A percentile compares a stretch with the other conserved stretches of the same genome.
phyloP scores from a whole-genome alignment of 768 basidiomycete genomes.

The Tricholoma flavovirens region DNA sequence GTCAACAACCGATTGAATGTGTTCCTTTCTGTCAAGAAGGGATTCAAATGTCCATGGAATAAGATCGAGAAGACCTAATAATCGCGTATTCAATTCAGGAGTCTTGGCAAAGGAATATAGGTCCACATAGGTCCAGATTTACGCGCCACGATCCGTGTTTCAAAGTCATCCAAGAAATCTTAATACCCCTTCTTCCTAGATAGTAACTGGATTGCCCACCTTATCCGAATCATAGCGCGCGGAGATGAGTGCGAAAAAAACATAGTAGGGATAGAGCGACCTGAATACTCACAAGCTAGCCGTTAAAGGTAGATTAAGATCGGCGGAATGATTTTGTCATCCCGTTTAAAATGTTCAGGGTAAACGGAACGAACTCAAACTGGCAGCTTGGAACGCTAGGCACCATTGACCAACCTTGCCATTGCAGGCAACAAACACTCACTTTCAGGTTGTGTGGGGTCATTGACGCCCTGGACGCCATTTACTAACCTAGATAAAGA shows the following conservation, averaged over 20 bases:
- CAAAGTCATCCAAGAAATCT: slow-evolving; percentile 11
- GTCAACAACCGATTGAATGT: neutral
- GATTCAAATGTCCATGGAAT: no score
- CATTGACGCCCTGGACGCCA: slow-evolving; percentile 49
- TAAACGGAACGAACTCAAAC: neutral
- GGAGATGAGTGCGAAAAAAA: neutral
- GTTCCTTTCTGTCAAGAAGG: no score
- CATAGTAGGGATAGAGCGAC: no score
- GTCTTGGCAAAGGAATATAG: neutral
- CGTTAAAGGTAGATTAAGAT: slow-evolving; percentile 46
- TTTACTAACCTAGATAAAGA: slow-evolving; percentile 38
- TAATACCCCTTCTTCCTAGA: slow-evolving; percentile 47
- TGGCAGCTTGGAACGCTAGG: neutral
- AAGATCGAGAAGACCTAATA: neutral
- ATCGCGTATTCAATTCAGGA: neutral
- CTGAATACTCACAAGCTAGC: slow-evolving; percentile 36
- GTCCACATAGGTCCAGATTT: neutral
- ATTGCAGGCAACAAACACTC: slow-evolving; percentile 9
- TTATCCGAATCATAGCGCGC: slow-evolving; percentile 33
- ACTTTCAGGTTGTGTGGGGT: slow-evolving; percentile 53
- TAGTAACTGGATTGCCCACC: slow-evolving; percentile 46
- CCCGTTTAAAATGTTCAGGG: slow-evolving; percentile 26
- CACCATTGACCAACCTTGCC: neutral
- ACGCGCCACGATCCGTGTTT: neutral
- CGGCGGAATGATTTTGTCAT: slow-evolving; percentile 54